Base-by-base conservation (phyloP, 176 grass and related monocot species). In the Aegilops umbellulata region DNA sequence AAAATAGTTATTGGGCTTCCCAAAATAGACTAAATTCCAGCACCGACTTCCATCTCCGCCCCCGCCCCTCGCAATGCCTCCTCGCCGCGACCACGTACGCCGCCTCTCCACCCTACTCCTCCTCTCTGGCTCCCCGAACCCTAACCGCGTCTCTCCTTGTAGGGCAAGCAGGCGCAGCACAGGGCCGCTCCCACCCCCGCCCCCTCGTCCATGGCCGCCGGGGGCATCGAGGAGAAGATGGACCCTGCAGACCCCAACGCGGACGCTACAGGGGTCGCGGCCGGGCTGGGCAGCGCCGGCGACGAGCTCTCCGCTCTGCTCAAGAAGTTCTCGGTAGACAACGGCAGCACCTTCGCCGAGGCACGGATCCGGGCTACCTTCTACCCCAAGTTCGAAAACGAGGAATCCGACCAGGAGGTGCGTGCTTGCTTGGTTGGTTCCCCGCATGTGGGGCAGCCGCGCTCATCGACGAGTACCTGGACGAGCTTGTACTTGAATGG, bases 341-440 rank as follows among this genome's bases (percentile, higher is more conserved):
- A 86, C 31, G 89, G 46, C 46, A 15, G 25, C 84, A 90, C 95
- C 66, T 94, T 98, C 82, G 67, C 44, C 8, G 81, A 88, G 79
- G 89, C 93, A 16, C 78, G 95, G 86, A 85, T 94, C 73, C 95
- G 91, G 86, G 96, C 96, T 16, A 91, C 93, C 0, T 98, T 98
- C 82, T 98, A 95, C 78, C 96, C 96, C 53, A 98, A 98, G 71
- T 98, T 98, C 69, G 96, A 98, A 86, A 98, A 98, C 41, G 96
- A 98, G 65, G 95, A 95, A 71, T 94, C 92, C 6, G 96, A 98
- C 35, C 93, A 95, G 79, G 96, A 98, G 92, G 93, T 95, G 68
- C 38, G 82, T 80, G 15, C 16, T 61, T 73, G 2, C 8, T 2
- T 38, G 3, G 31, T 32, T 32, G n/a, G 30, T 13, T 20, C 11